Conservation (phyloP, 192 early-diverging fungal species). For the Dissophora globulifera region DNA sequence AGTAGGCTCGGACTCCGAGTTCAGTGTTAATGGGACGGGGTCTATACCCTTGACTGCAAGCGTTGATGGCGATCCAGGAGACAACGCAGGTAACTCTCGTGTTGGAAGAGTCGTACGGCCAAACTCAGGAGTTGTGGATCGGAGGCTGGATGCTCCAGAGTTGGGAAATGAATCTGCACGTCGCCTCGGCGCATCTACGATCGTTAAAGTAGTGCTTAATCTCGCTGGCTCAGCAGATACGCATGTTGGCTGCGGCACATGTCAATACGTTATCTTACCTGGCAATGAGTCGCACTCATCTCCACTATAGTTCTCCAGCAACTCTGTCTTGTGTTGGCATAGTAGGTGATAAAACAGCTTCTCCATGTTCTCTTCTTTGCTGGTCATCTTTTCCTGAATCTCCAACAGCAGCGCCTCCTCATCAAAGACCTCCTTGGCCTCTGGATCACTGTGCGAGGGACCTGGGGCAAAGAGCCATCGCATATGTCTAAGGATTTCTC, state of each 20-base stretch:
- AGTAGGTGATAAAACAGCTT: constrained; percentile 42
- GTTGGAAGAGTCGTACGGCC: constrained; percentile 16
- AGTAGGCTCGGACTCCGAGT: neutral
- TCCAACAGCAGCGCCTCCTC: constrained; percentile 42
- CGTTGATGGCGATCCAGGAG: constrained; percentile 28
- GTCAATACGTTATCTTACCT: too few species aligned
- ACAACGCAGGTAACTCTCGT: constrained; percentile 28
- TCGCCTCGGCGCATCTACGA: constrained; percentile 33
- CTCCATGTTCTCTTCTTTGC: constrained; percentile 46
- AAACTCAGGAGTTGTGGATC: constrained; percentile 36
- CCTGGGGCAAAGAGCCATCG: constrained; percentile 50
- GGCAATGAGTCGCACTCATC: constrained; percentile 36
- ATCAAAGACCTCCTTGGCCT: constrained; percentile 47
- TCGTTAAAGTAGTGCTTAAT: too few species aligned
- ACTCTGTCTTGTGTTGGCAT: constrained; percentile 42
- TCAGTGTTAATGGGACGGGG: constrained; percentile 14
- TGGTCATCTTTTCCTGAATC: constrained; percentile 48
- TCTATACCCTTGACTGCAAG: constrained; percentile 15
- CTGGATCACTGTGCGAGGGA: constrained; percentile 44
- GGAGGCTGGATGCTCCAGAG: constrained; percentile 27
- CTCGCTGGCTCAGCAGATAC: too few species aligned
- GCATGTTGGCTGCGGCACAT: too few species aligned
- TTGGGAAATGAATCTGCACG: constrained; percentile 47
- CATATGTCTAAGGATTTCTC: constrained; percentile 46
- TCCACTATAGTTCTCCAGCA: constrained; percentile 35